Evolutionary conservation across 2,329 filamentous ascomycete species (phyloP), one percentile per base, ranked within the genome.

Genomic region (Cercospora zeae-maydis): DNA sequence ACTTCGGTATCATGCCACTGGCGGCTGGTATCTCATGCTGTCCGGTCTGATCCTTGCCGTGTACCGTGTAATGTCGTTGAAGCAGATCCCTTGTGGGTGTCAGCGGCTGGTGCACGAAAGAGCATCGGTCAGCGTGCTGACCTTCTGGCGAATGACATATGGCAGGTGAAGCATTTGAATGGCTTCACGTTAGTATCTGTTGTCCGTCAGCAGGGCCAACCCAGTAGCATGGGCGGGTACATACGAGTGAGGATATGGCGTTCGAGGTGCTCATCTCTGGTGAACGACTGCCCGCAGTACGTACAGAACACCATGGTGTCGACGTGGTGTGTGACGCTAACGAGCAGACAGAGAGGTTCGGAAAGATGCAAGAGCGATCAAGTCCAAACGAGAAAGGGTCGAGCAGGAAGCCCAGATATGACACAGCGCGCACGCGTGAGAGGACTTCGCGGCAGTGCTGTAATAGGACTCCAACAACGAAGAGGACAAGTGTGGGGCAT

Each of bases 101-200:
- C 63, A 33, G 62, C 62, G 55, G 33, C 27, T 24, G 11, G 9
- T 6, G 9, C 11, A 10, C 16, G 37, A 34, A 27, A 4, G 42
- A 36, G 33, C 21, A 54, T 21, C 16, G 47, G 5, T 10, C 14
- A 55, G n/a, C 27, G 76, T n/a, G 21, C 79, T 61, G 71, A 83
- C 81, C 80, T 76, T 66, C 81, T 75, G 66, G 81, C 80, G 69
- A 83, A 83, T 62, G 80, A 82, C 81, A 83, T 83, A 64, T 83
- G 80, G 69, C 81, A 83, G 36, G 79, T 82, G 63, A 80, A 81
- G 72, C 81, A 83, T 74, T 82, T 82, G 76, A 81, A 83, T 2
- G 81, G 81, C 72, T 83, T 83, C n/a, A 83, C 79, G 70, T 82
- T 82, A 59, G 80, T 83, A 66, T 83, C 80, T 82, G 67, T 9